phyloP scores from a whole-genome alignment of 2,329 filamentous ascomycete genomes.

The Penicillium freii region DNA sequence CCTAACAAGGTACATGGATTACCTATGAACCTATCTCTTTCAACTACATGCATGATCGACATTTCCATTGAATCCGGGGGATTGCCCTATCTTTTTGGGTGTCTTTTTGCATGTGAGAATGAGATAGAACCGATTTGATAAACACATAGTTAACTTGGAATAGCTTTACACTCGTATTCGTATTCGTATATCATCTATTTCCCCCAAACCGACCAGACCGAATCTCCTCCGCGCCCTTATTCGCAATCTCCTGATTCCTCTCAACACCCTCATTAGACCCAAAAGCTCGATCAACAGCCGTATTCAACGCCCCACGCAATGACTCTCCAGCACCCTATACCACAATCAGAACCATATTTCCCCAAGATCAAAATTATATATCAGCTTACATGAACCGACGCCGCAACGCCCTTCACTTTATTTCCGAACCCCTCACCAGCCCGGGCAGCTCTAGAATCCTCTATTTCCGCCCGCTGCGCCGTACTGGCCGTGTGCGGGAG shows the following conservation, averaged over 20 bases:
- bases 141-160: no score
- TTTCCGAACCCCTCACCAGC: constrained; percentile 23
- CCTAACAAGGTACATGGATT: background rate
- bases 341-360: background rate
- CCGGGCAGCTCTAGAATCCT: constrained; percentile 9
- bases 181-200: background rate
- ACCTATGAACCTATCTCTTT: no score
- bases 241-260: constrained; percentile 39
- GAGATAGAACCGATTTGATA: no score
- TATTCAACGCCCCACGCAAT: constrained; percentile 38
- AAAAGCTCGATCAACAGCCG: constrained; percentile 41
- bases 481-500: constrained; percentile 21
- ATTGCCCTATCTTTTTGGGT: no score
- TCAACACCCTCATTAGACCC: constrained; percentile 36
- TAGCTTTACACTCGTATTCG: no score
- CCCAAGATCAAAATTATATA: background rate
- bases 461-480: constrained; percentile 13
- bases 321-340: constrained; percentile 42
- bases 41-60: no score
- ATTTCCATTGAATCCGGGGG: no score
- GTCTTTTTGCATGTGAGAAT: no score
- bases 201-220: constrained; percentile 28
- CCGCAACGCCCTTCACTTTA: constrained; percentile 29
- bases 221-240: constrained; percentile 38
- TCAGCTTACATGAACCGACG: constrained; percentile 38